A percentile compares a stretch with the other conserved stretches of the same genome.
Evolutionary conservation across 2,329 filamentous ascomycete genomes (phyloP).

Genomic region (Didymella arachidicola): DNA sequence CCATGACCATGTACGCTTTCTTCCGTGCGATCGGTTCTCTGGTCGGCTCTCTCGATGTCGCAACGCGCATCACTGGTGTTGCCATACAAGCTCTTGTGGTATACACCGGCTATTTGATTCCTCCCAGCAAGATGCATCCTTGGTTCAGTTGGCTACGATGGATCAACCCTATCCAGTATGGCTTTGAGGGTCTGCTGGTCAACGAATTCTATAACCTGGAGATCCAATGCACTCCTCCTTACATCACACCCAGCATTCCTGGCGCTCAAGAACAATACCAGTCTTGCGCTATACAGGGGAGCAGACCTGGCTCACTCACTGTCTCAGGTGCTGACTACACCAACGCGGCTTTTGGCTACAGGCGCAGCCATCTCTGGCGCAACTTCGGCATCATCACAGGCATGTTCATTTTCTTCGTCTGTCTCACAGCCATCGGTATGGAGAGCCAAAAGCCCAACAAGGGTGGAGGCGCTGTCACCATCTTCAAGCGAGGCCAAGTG

Average conservation of each 20-base stretch:
- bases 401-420: slow-evolving; percentile 60
- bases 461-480: slow-evolving; percentile 66
- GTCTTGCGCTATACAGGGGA: slow-evolving; percentile 67
- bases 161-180: slow-evolving; percentile 70
- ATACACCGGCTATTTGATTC: slow-evolving; percentile 53
- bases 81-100: slow-evolving; percentile 52
- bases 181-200: slow-evolving; percentile 71
- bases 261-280: slow-evolving; percentile 60
- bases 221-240: slow-evolving; percentile 63
- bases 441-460: slow-evolving; percentile 65
- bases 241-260: slow-evolving; percentile 63
- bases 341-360: slow-evolving; percentile 62
- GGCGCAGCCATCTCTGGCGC: slow-evolving; percentile 66
- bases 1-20: slow-evolving; percentile 55
- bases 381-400: slow-evolving; percentile 63
- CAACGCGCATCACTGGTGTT: slow-evolving; percentile 52
- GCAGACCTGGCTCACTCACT: slow-evolving; percentile 58
- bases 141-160: slow-evolving; percentile 53
- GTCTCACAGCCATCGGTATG: slow-evolving; percentile 55
- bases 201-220: slow-evolving; percentile 72
- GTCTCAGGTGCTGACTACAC: slow-evolving; percentile 67
- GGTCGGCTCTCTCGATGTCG: slow-evolving; percentile 47
- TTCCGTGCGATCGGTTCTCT: slow-evolving; percentile 51
- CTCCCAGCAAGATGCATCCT: slow-evolving; percentile 51
- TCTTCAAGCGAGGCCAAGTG: slow-evolving; percentile 70